Conservation (phyloP, 2,329 filamentous ascomycete genomes). For the Ophiosphaerella herpotricha region DNA sequence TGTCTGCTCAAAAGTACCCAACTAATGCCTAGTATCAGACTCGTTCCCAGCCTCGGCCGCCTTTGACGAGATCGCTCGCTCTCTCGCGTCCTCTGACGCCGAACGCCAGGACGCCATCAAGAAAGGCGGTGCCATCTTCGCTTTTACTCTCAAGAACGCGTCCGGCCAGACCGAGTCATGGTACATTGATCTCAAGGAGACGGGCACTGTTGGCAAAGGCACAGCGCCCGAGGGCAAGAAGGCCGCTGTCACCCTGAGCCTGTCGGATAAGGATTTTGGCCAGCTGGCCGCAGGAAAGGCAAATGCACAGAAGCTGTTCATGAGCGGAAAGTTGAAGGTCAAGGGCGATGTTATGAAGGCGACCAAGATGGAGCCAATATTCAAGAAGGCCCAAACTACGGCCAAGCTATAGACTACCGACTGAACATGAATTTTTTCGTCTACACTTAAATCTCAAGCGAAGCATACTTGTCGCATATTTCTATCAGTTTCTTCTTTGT, state of each 20-base stretch:
- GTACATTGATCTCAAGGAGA: slow-evolving; percentile 95
- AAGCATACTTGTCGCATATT: too few species aligned
- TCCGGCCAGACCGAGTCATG: slow-evolving; percentile 80
- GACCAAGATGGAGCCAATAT: slow-evolving; percentile 84
- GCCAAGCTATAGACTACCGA: slow-evolving; percentile 40
- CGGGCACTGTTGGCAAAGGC: slow-evolving; percentile 80
- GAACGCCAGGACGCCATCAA: slow-evolving; percentile 89
- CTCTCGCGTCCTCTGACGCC: slow-evolving; percentile 69
- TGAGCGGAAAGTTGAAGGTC: slow-evolving; percentile 98
- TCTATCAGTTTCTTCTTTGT: too few species aligned
- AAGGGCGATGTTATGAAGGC: slow-evolving; percentile 99
- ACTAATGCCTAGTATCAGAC: slow-evolving; percentile 18
- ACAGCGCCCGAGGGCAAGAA: slow-evolving; percentile 70
- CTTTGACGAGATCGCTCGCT: slow-evolving; percentile 83
- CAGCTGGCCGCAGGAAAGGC: slow-evolving; percentile 84
- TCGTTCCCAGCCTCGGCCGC: slow-evolving; percentile 88
- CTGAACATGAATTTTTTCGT: too few species aligned
- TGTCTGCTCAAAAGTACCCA: neutral
- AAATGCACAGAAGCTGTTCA: slow-evolving; percentile 94
- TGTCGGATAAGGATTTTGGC: slow-evolving; percentile 86
- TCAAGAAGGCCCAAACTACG: slow-evolving; percentile 44
- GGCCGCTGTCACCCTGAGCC: slow-evolving; percentile 81
- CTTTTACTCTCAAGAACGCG: slow-evolving; percentile 89
- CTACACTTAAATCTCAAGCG: too few species aligned
- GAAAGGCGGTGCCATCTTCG: slow-evolving; percentile 83